phyloP scores from a whole-genome alignment of 179 eudicot genomes.

The Nepenthes alata region DNA sequence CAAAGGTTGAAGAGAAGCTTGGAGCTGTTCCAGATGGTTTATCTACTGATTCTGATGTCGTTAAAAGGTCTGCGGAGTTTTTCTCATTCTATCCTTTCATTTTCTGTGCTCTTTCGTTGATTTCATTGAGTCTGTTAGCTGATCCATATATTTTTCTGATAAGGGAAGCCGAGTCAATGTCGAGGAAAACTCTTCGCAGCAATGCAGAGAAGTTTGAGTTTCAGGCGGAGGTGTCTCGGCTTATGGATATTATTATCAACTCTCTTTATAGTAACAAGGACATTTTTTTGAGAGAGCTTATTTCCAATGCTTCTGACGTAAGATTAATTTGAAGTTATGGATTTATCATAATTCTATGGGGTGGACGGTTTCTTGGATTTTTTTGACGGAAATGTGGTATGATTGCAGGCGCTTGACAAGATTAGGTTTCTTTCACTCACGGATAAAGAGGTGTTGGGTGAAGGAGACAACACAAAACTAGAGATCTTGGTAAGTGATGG shows the following conservation, averaged over 20 bases:
- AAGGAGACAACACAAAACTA: constrained; percentile 78
- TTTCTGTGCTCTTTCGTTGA: not conserved
- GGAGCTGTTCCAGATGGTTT: constrained; percentile 86
- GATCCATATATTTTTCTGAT: constrained; percentile 1
- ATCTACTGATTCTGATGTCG: constrained; percentile 91
- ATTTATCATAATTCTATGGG: too few species aligned
- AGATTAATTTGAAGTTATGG: constrained; percentile 9
- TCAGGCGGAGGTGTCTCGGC: constrained; percentile 98
- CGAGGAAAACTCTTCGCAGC: constrained; percentile 65
- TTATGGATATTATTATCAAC: constrained; percentile 93
- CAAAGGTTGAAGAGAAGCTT: constrained; percentile 79
- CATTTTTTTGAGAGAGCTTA: constrained; percentile 88
- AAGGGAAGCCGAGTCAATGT: constrained; percentile 90
- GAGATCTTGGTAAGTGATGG: constrained; percentile 58
- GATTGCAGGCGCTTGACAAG: constrained; percentile 83
- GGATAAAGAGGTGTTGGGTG: constrained; percentile 82
- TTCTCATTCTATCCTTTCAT: not conserved
- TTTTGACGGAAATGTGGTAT: not conserved
- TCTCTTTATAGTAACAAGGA: constrained; percentile 96
- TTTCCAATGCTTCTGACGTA: constrained; percentile 98
- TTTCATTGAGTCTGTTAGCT: not conserved
- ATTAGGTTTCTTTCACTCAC: constrained; percentile 87
- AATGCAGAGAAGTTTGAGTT: constrained; percentile 91
- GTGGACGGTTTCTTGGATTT: not conserved
- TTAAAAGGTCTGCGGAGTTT: constrained; percentile 36